Conservation (phyloP, 805 yeast species). For the Candida sonorensis region DNA sequence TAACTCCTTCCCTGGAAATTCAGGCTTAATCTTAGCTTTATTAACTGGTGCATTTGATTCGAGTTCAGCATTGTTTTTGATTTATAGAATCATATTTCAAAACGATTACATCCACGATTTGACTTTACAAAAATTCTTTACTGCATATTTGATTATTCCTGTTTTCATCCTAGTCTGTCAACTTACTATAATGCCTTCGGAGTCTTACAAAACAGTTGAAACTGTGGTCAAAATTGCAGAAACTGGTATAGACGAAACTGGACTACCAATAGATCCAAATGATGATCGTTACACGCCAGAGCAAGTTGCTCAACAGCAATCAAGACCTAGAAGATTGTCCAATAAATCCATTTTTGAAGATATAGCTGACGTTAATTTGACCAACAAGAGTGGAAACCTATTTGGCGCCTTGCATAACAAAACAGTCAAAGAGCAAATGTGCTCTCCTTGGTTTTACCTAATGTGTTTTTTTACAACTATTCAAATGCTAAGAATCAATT, state of each 20-base stretch:
- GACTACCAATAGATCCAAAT: slow-evolving; percentile 47
- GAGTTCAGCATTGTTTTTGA: slow-evolving; percentile 78
- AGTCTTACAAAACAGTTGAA: slow-evolving; percentile 67
- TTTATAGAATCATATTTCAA: slow-evolving; percentile 63
- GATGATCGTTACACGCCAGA: slow-evolving; percentile 25
- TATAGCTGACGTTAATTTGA: slow-evolving; percentile 51
- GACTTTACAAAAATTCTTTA: slow-evolving; percentile 54
- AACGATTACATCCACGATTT: slow-evolving; percentile 29
- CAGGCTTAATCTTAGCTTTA: slow-evolving; percentile 76
- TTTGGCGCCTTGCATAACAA: slow-evolving; percentile 76
- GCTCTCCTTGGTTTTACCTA: slow-evolving; percentile 67
- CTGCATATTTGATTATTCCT: slow-evolving; percentile 66
- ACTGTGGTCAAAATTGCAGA: slow-evolving; percentile 61
- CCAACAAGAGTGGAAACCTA: slow-evolving; percentile 52
- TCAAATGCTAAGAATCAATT: slow-evolving; percentile 88
- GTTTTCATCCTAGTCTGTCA: slow-evolving; percentile 70
- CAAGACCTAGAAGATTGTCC: slow-evolving; percentile 32
- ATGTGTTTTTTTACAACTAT: slow-evolving; percentile 76
- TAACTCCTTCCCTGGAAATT: slow-evolving; percentile 73
- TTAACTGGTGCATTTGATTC: slow-evolving; percentile 94
- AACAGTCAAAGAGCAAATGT: slow-evolving; percentile 31
- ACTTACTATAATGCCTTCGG: slow-evolving; percentile 69
- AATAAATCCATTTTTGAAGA: slow-evolving; percentile 58
- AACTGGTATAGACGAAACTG: slow-evolving; percentile 69
- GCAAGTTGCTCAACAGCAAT: slow-evolving; percentile 11